Evolutionary conservation across 805 yeast genomes (phyloP).

Genomic region (Clavispora santaluciae): DNA sequence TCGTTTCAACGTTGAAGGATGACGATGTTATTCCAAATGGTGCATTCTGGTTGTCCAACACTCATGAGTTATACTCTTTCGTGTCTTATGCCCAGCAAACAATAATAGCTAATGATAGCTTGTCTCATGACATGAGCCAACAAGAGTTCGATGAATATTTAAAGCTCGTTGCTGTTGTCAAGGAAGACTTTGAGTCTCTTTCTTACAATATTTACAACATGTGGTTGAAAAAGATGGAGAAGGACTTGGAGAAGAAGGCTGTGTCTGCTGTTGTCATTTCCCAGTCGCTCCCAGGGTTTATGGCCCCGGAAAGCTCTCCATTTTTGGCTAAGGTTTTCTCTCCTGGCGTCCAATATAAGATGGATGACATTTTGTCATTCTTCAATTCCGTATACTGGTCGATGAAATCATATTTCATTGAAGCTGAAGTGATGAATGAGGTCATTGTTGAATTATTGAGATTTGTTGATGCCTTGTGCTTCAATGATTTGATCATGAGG

Average conservation of each 20-base stretch:
- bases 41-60: conserved; percentile 96
- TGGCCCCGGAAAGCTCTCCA: conserved; percentile 78
- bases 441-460: conserved; percentile 78
- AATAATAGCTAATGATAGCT: conserved; percentile 77
- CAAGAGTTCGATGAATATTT: conserved; percentile 87
- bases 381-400: conserved; percentile 91
- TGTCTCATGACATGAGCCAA: conserved; percentile 80
- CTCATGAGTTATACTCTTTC: conserved; percentile 91
- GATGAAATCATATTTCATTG: conserved; percentile 86
- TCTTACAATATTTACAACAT: conserved; percentile 92
- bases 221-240: conserved; percentile 95
- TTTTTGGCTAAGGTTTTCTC: conserved; percentile 80
- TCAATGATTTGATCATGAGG: conserved; percentile 93
- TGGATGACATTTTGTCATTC: conserved; percentile 90
- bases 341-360: conserved; percentile 66
- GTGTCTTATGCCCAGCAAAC: conserved; percentile 91
- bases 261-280: conserved; percentile 93
- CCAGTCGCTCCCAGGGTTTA: conserved; percentile 93
- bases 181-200: conserved; percentile 89
- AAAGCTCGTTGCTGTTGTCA: conserved; percentile 82
- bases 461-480: conserved; percentile 87
- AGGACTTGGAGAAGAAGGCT: conserved; percentile 83
- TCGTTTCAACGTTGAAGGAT: conserved; percentile 74
- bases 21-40: conserved; percentile 88
- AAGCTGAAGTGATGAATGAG: conserved; percentile 75